phyloP scores from a whole-genome alignment of 2,329 filamentous ascomycete species.

The Fusarium penzigii region DNA sequence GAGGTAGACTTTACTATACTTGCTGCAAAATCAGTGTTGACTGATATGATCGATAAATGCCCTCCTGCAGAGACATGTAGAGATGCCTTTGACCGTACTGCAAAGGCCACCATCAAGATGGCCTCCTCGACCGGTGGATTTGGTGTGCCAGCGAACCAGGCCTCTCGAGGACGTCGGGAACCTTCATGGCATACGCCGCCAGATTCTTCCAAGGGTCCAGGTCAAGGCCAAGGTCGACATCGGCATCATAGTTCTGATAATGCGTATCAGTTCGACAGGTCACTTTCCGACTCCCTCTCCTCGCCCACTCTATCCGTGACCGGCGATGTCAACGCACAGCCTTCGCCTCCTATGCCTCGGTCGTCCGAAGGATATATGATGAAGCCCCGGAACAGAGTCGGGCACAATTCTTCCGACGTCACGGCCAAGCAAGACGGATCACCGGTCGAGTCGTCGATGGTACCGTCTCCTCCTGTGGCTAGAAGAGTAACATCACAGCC shows the following conservation, averaged over 20 bases:
- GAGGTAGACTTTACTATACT: slow-evolving; percentile 98
- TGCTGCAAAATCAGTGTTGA: slow-evolving; percentile 88
- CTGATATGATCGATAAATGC: slow-evolving; percentile 90
- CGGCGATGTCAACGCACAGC: slow-evolving; percentile 38
- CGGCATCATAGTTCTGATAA: slow-evolving; percentile 34
- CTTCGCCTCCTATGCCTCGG: slow-evolving; percentile 42
- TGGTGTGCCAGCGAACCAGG: slow-evolving; percentile 44
- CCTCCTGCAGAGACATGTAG: slow-evolving; percentile 92
- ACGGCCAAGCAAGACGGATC: slow-evolving; percentile 33
- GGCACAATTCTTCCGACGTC: slow-evolving; percentile 33
- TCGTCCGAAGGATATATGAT: slow-evolving; percentile 34
- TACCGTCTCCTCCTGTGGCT: slow-evolving; percentile 46
- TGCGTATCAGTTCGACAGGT: slow-evolving; percentile 38
- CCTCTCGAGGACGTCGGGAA: slow-evolving; percentile 24
- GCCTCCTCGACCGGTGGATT: slow-evolving; percentile 85
- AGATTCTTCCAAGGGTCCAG: slow-evolving; percentile 27
- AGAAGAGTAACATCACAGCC: slow-evolving; percentile 39
- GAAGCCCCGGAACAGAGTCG: slow-evolving; percentile 30
- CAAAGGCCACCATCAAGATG: slow-evolving; percentile 95
- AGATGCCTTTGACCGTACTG: slow-evolving; percentile 93
- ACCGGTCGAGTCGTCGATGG: slow-evolving; percentile 43
- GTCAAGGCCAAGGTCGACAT: slow-evolving; percentile 24
- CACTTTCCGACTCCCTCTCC: slow-evolving; percentile 42
- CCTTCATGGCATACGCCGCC: slow-evolving; percentile 33
- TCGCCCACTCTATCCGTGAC: slow-evolving; percentile 42